Base-by-base conservation (phyloP, 441 rosid genomes). In the Melastoma candidum region DNA sequence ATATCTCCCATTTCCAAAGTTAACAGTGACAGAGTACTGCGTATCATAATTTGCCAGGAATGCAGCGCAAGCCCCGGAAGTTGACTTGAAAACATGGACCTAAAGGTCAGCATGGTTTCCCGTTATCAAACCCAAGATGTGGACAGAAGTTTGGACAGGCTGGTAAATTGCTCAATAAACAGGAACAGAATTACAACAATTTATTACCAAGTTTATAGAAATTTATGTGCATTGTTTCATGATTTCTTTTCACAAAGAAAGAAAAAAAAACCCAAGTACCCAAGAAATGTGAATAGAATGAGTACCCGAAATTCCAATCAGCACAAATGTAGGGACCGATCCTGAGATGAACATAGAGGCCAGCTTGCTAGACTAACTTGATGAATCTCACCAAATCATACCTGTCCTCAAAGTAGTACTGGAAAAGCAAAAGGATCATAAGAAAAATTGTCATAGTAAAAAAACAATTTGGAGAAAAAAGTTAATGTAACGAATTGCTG, bases 331-430 rank as follows among this genome's bases (percentile, higher is more conserved):
- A 52, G 46, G 64, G 64, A 7, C 64, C 51, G 8, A 60, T 52
- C 17, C 64, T 56, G 64, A 60, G 57, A 36, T 60, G 64, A 46
- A 51, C 41, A 22, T 60, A 60, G 12, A 60, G 57, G 46, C 64
- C 64, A 1, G 57, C 57, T 32, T 22, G 47, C 17, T 60, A 57
- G 44, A 60, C 64, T n/a, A 60, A 47, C 57, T 52, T 60, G 43
- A 51, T 12, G 64, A 60, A 60, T 57, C 11, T 26, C 22, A 60
- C 64, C 12, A 60, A 13, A 46, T 60, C 51, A 11, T 44, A 60
- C 29, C 57, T 47, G 39, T 60, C 64, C 46, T 17, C 22, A 17
- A 17, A 17, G 45, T 59, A 59, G 29, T 44, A 59, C 63, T 59
- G 56, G 39, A 13, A 14, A 7, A 43, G 25, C 26, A 11, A 22